Evolutionary conservation across 345 rosid genomes (phyloP), one percentile per base, ranked within the genome.

Genomic region (Ceriops tagal): DNA sequence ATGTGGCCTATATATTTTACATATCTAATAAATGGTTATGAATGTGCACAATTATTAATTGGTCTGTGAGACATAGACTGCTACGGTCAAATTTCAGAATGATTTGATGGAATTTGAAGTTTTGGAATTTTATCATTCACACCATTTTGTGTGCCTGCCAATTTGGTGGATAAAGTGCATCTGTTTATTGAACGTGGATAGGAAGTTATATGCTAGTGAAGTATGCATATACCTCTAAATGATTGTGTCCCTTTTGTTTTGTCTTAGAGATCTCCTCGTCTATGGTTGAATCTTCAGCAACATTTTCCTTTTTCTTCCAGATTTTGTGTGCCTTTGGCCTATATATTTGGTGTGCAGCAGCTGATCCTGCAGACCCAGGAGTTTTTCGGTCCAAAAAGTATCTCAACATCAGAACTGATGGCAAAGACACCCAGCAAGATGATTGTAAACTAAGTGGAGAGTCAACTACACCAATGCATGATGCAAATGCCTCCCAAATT

Each of bases 391-490:
- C 77, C 30, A 73, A 73, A 55, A 73, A 92, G 79, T 92, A 92
- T 77, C 84, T 95, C 58, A 82, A 84, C 28, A 67, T 88, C 78
- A 86, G 84, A 26, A 86, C 83, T 60, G 77, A 74, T 62, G 84
- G 69, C 47, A 92, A 95, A 65, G 75, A 64, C 61, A 64, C 78
- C 74, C 82, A 59, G 11, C 77, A 72, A 66, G 85, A 87, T 66
- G 86, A 73, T 65, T 58, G 83, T 55, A 90, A 95, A 79, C 77
- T 77, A 66, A 88, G 91, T 43, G 88, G 84, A 62, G 92, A 82
- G 60, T 87, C 96, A 62, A 62, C 79, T 68, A 74, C 89, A 35
- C 80, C 93, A 27, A 52, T 82, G 61, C 83, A 79, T 61, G 88
- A 73, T 77, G 84, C 78, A 53, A 78, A 76, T 73, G 76, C 80